Evolutionary conservation across 805 yeast genomes (phyloP), one percentile per base, ranked within the genome.

Genomic region (Priceomyces carsonii): DNA sequence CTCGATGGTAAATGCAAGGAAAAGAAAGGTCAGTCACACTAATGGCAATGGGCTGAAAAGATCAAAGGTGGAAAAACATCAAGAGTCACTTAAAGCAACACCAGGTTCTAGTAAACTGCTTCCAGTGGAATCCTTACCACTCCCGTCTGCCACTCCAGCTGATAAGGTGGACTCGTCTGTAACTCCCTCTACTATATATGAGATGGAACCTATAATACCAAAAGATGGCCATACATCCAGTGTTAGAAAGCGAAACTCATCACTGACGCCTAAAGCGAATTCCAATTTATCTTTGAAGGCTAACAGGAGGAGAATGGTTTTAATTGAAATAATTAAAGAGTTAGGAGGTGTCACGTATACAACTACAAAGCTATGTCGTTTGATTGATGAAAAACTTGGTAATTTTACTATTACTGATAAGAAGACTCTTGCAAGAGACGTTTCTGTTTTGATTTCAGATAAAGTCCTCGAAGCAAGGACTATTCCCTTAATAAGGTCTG

Each of bases 401-500:
- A 43, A 35, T 21, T 29, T 44, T 1, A 61, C 69, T 6, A 30
- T 42, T 3, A 67, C 71, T 2, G 73, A 68, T 40, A 49, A 45
- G 23, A 68, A 67, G 36, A 68, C 73, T 1, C 43, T 68, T 12
- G 61, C 61, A 3, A 45, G 73, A 22, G 73, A 68, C 35, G 59
- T 68, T 4, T 53, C 57, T 1, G 37, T 47, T 10, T 45, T 68
- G 15, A 55, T 59, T 8, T 33, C 47, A 16, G 29, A 45, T 13
- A 35, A 48, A 6, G 48, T 50, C 13, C 17, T 62, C 26, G 57
- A 57, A 36, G 43, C 47, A 23, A 47, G 48, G 32, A 47, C 50
- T 35, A 40, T 64, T 18, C 26, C 45, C 7, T 43, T 64, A n/a
- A 36, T 41, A 5, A 43, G 53, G 30, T 48, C 57, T 4, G 70